A percentile compares a stretch with the other conserved stretches of the same genome.
phyloP scores from a whole-genome alignment of 2,329 filamentous ascomycete genomes.

The Aspergillus versicolor region DNA sequence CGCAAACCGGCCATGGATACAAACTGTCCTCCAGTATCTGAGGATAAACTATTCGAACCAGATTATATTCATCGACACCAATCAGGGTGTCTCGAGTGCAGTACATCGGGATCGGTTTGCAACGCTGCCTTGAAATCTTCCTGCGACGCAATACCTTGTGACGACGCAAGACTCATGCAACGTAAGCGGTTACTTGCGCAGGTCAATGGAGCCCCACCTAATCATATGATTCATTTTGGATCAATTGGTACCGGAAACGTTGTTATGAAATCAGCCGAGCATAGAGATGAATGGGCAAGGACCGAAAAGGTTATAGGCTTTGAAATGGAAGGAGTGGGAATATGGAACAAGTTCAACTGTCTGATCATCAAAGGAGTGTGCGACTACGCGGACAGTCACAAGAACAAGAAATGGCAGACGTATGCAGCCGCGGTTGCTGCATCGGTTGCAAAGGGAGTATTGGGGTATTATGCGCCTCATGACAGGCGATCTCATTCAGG shows the following conservation, averaged over 20 bases:
- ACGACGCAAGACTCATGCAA: background rate
- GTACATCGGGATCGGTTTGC: background rate
- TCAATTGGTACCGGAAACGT: constrained; percentile 12
- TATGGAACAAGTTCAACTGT: constrained; percentile 3
- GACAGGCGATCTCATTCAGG: background rate
- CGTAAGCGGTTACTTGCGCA: background rate
- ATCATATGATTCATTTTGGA: constrained; percentile 8
- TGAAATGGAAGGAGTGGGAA: constrained; percentile 12
- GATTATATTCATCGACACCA: constrained; percentile 13
- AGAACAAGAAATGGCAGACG: constrained; percentile 19
- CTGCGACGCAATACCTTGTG: constrained; percentile 6
- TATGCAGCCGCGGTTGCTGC: constrained; percentile 15
- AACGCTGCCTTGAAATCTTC: background rate
- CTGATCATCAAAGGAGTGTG: constrained; percentile 14
- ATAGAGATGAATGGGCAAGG: constrained; percentile 6
- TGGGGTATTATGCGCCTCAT: background rate
- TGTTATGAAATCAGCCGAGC: constrained; percentile 13
- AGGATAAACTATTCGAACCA: background rate
- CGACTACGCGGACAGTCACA: constrained; percentile 22
- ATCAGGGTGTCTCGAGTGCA: constrained; percentile 2
- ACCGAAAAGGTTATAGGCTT: constrained; percentile 15
- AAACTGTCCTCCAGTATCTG: background rate
- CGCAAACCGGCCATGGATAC: background rate
- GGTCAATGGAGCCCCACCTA: background rate
- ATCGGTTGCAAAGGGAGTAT: constrained; percentile 3